Evolutionary conservation across 148 eudicot species (phyloP).

Genomic region (Cornus kousa): DNA sequence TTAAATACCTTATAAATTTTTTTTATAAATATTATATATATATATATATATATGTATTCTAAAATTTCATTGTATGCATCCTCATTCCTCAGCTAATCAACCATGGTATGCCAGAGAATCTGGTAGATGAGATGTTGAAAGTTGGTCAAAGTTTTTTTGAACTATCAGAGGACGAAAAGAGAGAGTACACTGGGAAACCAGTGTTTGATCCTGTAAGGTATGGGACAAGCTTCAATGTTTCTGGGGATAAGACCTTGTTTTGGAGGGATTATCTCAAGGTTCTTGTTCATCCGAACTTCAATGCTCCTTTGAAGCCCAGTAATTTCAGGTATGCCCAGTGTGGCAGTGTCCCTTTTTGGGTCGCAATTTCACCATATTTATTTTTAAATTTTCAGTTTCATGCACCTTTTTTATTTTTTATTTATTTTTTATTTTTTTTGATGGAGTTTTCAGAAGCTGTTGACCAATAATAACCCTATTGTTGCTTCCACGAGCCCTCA

Average conservation of each 20-base stretch:
- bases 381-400: too few relatives aligned
- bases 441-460: too few relatives aligned
- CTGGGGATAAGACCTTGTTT: not conserved
- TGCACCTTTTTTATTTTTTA: too few relatives aligned
- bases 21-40: too few relatives aligned
- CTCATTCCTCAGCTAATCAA: not conserved
- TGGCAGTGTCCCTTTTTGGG: too few relatives aligned
- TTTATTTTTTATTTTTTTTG: too few relatives aligned
- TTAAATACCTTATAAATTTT: too few relatives aligned
- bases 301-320: not conserved
- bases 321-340: not conserved
- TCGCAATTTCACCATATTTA: too few relatives aligned
- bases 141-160: slow-evolving; percentile 1
- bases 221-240: slow-evolving; percentile 6
- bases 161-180: not conserved
- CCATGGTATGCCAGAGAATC: slow-evolving; percentile 2
- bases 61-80: too few relatives aligned
- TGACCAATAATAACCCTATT: too few relatives aligned
- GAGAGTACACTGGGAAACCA: not conserved
- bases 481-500: too few relatives aligned
- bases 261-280: slow-evolving; percentile 11
- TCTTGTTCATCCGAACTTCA: slow-evolving; percentile 8
- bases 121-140: not conserved
- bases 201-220: slow-evolving; percentile 5
- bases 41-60: too few relatives aligned